Evolutionary conservation across 2,329 filamentous ascomycete species (phyloP), one percentile per base, ranked within the genome.

Genomic region (Venturia asperata): DNA sequence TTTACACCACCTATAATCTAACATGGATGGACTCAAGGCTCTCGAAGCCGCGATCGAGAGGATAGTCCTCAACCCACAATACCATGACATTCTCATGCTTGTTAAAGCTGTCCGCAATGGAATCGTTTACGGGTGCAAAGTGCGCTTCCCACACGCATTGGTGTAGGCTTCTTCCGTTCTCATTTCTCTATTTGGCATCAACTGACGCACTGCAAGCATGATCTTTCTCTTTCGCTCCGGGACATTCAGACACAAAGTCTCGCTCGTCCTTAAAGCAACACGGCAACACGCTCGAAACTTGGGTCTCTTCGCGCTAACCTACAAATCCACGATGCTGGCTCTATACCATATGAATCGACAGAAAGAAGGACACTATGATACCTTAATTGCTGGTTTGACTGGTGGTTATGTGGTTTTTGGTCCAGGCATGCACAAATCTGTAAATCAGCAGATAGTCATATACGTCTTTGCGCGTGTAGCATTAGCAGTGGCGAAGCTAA

Each of bases 371-470:
- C 85, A 85, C 52, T 90, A 89, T 75, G 92, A 97, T 77, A 86
- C 86, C 67, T 94, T 99, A 77, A 77, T 97, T 67, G 90, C 91
- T 13, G 94, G 94, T 9, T 80, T 97, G 9, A 74, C 96, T 60
- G 94, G 94, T 72, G 94, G 94, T 64, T 99, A 97, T 81, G 78
- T 91, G 67, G 91, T 97, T 68, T 99, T 99, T 75, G 94, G 93
- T 61, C 87, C 89, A 67, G 88, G 88, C 45, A 82, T 81, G 74
- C 87, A 91, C 72, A 89, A 88, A 67, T 89, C 86, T 68, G 88
- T 97, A 68, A 96, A 88, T 78, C 91, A 97, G 81, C 93, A 99
- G 82, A 99, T 99, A 74, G 92, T 96, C 76, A 90, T 97, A 71
- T 99, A 99, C 80, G 90, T 99, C 68, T 97, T 97, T 74, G 94